Conservation (phyloP, 805 yeast species). For the Saturnispora quitensis region DNA sequence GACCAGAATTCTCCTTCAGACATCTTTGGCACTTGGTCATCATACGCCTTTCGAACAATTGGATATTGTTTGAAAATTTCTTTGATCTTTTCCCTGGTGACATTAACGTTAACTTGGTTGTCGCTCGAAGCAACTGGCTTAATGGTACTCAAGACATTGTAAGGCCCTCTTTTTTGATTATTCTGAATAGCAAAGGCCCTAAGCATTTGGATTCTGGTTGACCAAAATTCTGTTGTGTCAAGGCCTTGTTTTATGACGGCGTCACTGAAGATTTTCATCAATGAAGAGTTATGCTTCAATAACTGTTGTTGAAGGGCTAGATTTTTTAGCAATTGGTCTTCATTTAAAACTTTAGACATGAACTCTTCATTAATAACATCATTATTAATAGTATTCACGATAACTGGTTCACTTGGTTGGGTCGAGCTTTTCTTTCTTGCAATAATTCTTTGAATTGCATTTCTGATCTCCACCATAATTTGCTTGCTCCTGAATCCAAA, state of each 20-base stretch:
- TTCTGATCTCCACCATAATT: conserved; percentile 68
- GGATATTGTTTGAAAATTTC: conserved; percentile 92
- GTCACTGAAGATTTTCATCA: conserved; percentile 74
- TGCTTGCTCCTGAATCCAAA: conserved; percentile 64
- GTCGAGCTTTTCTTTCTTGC: conserved; percentile 54
- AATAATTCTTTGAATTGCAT: conserved; percentile 55
- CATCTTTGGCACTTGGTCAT: conserved; percentile 82
- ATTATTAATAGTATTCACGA: background rate
- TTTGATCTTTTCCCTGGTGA: conserved; percentile 81
- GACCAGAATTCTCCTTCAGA: conserved; percentile 95
- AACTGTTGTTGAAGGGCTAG: conserved; percentile 71
- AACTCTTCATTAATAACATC: conserved; percentile 1
- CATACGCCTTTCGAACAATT: conserved; percentile 77
- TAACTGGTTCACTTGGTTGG: conserved; percentile 29
- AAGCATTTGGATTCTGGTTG: conserved; percentile 64
- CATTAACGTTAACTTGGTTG: conserved; percentile 86
- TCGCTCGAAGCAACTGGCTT: conserved; percentile 90
- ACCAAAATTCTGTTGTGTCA: conserved; percentile 82
- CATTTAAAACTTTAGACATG: conserved; percentile 16
- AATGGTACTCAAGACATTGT: conserved; percentile 87
- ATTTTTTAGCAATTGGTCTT: conserved; percentile 45
- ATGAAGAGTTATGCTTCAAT: conserved; percentile 54
- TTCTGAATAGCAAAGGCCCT: conserved; percentile 80
- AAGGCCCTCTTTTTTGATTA: conserved; percentile 84
- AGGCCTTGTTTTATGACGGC: conserved; percentile 74